These are phyloP conservation scores for Penicillium cataractarum DNA, from an alignment of 495 filamentous ascomycete species.

Conservation along the genomic window DNA sequence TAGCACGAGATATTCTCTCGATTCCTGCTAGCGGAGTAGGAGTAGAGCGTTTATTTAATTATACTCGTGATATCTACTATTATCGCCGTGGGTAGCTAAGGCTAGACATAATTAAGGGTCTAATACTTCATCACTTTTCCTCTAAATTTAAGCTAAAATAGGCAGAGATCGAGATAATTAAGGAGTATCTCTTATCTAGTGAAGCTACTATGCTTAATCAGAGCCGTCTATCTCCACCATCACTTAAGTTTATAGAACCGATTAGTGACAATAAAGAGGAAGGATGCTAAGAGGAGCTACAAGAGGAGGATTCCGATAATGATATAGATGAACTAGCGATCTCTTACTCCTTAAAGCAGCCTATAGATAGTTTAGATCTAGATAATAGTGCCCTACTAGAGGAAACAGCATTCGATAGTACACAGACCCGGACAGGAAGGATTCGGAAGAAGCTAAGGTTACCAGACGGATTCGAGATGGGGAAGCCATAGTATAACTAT, in stretches of 20 bases:
- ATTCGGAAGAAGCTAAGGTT: neutral
- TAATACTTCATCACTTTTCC: conserved; percentile 9
- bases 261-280: conserved; percentile 16
- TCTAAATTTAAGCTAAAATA: conserved; percentile 5
- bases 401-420: neutral
- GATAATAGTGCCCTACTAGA: neutral
- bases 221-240: neutral
- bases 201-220: conserved; percentile 10
- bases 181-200: conserved; percentile 12
- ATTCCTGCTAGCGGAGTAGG: conserved; percentile 19
- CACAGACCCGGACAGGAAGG: neutral
- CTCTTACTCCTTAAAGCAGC: neutral
- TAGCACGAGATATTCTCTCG: conserved; percentile 19
- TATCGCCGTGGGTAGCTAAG: conserved; percentile 17
- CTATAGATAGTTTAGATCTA: neutral
- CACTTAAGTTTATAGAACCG: conserved; percentile 6
- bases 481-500: neutral
- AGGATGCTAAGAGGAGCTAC: conserved; percentile 6
- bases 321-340: neutral
- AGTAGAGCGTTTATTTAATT: conserved; percentile 23
- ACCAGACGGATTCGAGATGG: neutral
- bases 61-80: conserved; percentile 19
- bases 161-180: conserved; percentile 1
- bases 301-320: conserved; percentile 12
- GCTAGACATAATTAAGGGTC: conserved; percentile 5